Evolutionary conservation across 1,139 yeast genomes (phyloP), one percentile per base, ranked within the genome.

Genomic region (Yamadazyma blattariae): DNA sequence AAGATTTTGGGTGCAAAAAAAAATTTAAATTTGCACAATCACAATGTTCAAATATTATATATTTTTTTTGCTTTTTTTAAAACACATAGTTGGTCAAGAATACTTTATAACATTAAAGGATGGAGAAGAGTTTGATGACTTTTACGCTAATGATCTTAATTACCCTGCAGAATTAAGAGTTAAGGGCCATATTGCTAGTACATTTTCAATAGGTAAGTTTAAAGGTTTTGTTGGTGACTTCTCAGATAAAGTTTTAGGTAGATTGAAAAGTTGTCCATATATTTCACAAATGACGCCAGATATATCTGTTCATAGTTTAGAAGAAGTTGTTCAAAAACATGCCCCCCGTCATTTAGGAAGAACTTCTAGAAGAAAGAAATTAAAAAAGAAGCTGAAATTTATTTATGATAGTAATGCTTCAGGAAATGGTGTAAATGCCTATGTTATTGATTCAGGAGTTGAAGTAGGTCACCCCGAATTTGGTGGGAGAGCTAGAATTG

Each of bases 391-490:
- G 10, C 44, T 46, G 19, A 48, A 56, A 1, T 68, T 62, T 42
- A 35, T 47, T 24, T 67, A 57, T 35, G 59, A 62, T 27, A 44
- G 39, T 7, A 42, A 50, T 2, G 50, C 52, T 7, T 42, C 48
- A 19, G 67, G 63, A 2, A 33, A 57, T 7, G 77, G 71, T 12
- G 84, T 86, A 0, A 74, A 71, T 44, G 95, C 79, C 1, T 89
- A 87, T 54, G 77, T 89, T n/a, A 63, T 88, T 29, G 97, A 89
- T 55, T 82, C 95, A 1, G 95, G 95, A 0, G 61, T 85, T 19
- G 66, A 67, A 37, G 52, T 65, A 13, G 67, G 64, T 1, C 84
- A 82, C 48, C 77, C 79, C 0, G 86, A 84, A 29, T 82, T 85
- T 50, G 80, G 74, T 41, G 82, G 80, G 0, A 64, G 94, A 37